phyloP scores from a whole-genome alignment of 1,284 basidiomycete genomes.

The Trametes polyzona region DNA sequence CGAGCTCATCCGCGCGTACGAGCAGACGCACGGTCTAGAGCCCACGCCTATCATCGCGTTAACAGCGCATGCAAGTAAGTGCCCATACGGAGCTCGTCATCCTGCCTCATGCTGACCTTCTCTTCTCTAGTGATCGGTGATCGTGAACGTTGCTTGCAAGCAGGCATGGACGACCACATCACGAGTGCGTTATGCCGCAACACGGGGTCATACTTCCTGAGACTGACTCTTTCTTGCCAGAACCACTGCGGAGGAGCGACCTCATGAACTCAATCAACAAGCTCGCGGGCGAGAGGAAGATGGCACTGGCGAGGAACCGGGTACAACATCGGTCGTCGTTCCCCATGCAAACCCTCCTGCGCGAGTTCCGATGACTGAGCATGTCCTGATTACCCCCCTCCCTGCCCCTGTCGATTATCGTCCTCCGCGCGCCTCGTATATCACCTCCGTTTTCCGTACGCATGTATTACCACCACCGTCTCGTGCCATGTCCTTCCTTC shows the following conservation, averaged over 20 bases:
- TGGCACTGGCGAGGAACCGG: conserved; percentile 28
- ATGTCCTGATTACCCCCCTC: not conserved
- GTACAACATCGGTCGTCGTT: conserved; percentile 26
- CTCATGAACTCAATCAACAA: conserved; percentile 79
- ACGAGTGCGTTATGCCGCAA: conserved; percentile 58
- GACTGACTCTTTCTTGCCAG: conserved; percentile 41
- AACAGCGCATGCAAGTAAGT: conserved; percentile 88
- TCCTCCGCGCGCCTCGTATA: not conserved
- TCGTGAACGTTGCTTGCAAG: conserved; percentile 89
- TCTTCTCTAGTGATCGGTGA: conserved; percentile 86
- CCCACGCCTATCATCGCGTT: conserved; percentile 94
- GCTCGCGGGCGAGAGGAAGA: conserved; percentile 55
- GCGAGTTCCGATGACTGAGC: conserved; percentile 29
- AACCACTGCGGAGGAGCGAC: conserved; percentile 76
- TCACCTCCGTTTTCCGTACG: conserved; percentile 8
- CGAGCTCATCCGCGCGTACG: conserved; percentile 80
- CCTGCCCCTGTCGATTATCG: not conserved
- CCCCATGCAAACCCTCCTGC: conserved; percentile 26
- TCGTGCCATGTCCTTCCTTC: too few relatives aligned
- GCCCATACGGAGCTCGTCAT: not conserved
- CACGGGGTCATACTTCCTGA: not conserved
- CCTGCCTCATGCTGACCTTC: conserved; percentile 14
- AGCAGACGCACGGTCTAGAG: conserved; percentile 72
- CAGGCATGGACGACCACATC: conserved; percentile 84
- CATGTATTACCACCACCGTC: conserved; percentile 30